Evolutionary conservation across 2,329 filamentous ascomycete genomes (phyloP), one percentile per base, ranked within the genome.

Genomic region (Colletotrichum sp.): DNA sequence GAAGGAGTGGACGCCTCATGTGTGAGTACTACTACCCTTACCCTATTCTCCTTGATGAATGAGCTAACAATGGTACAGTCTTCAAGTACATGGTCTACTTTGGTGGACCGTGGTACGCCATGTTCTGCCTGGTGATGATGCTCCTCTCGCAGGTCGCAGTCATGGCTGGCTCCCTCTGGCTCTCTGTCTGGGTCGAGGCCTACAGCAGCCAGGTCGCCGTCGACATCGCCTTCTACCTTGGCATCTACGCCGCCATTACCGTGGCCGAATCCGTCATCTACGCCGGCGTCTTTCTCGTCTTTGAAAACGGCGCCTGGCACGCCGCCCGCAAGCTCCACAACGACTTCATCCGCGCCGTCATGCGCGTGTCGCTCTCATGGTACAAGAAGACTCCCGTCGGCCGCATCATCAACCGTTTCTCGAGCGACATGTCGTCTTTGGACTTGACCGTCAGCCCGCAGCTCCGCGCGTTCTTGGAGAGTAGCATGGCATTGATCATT

Each of bases 251-350:
- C 1, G 84, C 81, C 3, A 83, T 90, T 63, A 87, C 87, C 2
- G 77, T 89, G 11, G 80, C 84, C 0, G 90, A 86, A 66, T 83
- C 87, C 13, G 64, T 87, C 1, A 84, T 88, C 39, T 87, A 84
- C 52, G 87, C 85, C 6, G 64, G 86, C 27, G 84, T 84, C 69
- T 87, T 87, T 64, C 80, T 89, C 64, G 82, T 87, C 34, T 92
- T 90, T 78, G 89, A 90, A 79, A 88, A 87, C 78, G 90, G 90
- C 25, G 88, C 88, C 8, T 92, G 90, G 90, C 83, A 85, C n/a
- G 90, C 90, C 4, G 90, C 90, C 1, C 85, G 86, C 36, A 85
- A 82, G 39, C 86, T 92, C 59, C 90, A 92, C 82, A 85, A 85
- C 16, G 86, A 87, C 67, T 88, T 92, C 68, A 88, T 92, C 61